Base-by-base conservation (phyloP, 306 rosid genomes). In the Aeschynomene evenia region DNA sequence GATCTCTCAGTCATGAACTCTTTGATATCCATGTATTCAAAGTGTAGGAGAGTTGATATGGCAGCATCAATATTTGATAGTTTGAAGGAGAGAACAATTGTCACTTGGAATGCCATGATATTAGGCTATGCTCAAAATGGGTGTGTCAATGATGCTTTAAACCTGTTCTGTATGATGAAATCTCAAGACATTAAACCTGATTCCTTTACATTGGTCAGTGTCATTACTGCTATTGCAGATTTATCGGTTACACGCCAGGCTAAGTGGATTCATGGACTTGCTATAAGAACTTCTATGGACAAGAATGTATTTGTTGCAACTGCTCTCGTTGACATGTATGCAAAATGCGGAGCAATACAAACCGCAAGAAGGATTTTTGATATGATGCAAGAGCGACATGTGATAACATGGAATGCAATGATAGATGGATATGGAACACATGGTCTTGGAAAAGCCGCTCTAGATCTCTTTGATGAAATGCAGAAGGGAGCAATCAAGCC, bases 81-180 rank as follows among this genome's bases (percentile, higher is more conserved):
- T 60, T 75, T 90, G 79, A 74, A 42, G 49, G 81, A 72, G 40
- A 93, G 81, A 83, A 90, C 96, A 20, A 73, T 23, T 1, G 97
- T 93, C 39, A 69, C 98, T 22, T 93, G 98, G 98, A 93, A 93
- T 77, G 96, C 97, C 14, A 85, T 93, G 94, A 85, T 93, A 77
- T 77, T 90, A 75, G 96, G 98, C 26, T 93, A 77, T 79, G 90
- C 98, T 7, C 97, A 93, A 39, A 90, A 90, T 73, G 96, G 90
- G 22, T 71, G 68, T 4, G 79, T 86, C 43, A 79, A 70, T 22
- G 89, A 86, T 60, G 91, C 98, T 76, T 74, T 90, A 58, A 82
- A 77, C 55, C 74, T 66, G 66, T 93, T 90, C 57, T 79, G 88
- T 61, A 74, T 60, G 52, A 93, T 93, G 98, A 86, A 79, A 59